Evolutionary conservation across 345 rosid species (phyloP), one percentile per base, ranked within the genome.

Genomic region (Citropsis articulata): DNA sequence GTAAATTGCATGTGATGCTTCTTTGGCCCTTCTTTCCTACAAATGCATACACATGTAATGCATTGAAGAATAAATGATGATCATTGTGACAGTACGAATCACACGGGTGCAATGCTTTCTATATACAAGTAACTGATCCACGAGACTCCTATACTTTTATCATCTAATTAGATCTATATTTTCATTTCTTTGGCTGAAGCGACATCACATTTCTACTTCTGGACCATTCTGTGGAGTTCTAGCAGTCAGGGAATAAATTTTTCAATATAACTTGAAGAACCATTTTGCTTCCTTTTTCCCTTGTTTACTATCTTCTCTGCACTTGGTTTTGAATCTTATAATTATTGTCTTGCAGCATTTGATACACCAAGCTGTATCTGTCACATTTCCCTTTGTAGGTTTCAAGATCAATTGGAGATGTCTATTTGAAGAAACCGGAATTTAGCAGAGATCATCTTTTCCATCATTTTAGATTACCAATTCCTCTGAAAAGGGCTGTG

Each of bases 371-470:
- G 75, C 62, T 33, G 62, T 18, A 12, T 27, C 53, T 66, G 48
- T 35, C 62, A 18, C 45, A 25, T 60, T 74, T 62, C 33, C 31
- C 36, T 10, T 36, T 76, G 19, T 9, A 87, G 92, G 90, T 89
- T 38, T 85, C 89, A 16, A 89, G 90, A 81, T 84, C 92, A 27
- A 89, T 87, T 19, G 92, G 90, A 56, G 87, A 87, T 77, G 62
- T 87, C 36, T 87, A 87, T 83, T 79, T 88, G 71, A 88, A 88
- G 86, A 86, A 85, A 73, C 90, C 91, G 1, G 89, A 85, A 67
- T 77, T 85, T 70, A 81, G 76, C 30, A 73, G 84, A 64, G 81
- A 70, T 57, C 82, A 83, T 55, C 78, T 67, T 21, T 86, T 83
- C 48, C 81, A 77, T 50, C 88, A 79, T 53, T 85, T 85, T 27